These are phyloP conservation scores for Glaciozyma antarctica DNA, from an alignment of 768 basidiomycete genomes.

Conservation along the genomic window DNA sequence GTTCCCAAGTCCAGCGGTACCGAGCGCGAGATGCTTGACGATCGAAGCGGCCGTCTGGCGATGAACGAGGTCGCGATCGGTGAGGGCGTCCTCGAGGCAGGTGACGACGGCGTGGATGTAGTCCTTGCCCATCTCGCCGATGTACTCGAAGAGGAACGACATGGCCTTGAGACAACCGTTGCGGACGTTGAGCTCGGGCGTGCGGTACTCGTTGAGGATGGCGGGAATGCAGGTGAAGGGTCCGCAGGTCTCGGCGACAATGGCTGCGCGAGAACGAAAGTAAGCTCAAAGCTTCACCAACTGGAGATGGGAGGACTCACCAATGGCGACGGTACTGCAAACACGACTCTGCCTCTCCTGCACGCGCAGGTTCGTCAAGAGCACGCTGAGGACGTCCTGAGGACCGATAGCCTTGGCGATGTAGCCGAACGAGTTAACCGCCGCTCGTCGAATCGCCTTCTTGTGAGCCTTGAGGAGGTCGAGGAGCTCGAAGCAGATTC, in stretches of 20 bases:
- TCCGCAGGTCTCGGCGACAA: slow-evolving; percentile 88
- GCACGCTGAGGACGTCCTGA: slow-evolving; percentile 90
- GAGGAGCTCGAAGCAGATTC: slow-evolving; percentile 95
- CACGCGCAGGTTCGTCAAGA: slow-evolving; percentile 90
- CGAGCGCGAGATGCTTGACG: slow-evolving; percentile 93
- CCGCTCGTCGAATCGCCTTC: slow-evolving; percentile 95
- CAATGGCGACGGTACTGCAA: slow-evolving; percentile 96
- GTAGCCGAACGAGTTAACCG: slow-evolving; percentile 98
- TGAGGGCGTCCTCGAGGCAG: slow-evolving; percentile 95
- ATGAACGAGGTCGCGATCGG: slow-evolving; percentile 95
- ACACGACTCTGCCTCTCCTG: slow-evolving; percentile 99
- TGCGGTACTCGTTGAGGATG: slow-evolving; percentile 95
- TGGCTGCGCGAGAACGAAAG: slow-evolving; percentile 40
- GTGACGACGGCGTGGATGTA: slow-evolving; percentile 96
- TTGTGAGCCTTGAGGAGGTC: slow-evolving; percentile 98
- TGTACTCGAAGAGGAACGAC: slow-evolving; percentile 98
- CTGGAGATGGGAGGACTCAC: slow-evolving; percentile 35
- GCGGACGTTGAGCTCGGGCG: slow-evolving; percentile 94
- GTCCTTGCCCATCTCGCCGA: slow-evolving; percentile 89
- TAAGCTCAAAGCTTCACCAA: background rate
- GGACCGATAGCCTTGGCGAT: slow-evolving; percentile 99
- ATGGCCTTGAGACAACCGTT: slow-evolving; percentile 97
- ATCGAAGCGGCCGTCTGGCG: slow-evolving; percentile 97
- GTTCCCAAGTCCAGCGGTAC: slow-evolving; percentile 91
- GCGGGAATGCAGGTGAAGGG: slow-evolving; percentile 98